Evolutionary conservation across 257 asterid genomes (phyloP).

Genomic region (Vinca minor): DNA sequence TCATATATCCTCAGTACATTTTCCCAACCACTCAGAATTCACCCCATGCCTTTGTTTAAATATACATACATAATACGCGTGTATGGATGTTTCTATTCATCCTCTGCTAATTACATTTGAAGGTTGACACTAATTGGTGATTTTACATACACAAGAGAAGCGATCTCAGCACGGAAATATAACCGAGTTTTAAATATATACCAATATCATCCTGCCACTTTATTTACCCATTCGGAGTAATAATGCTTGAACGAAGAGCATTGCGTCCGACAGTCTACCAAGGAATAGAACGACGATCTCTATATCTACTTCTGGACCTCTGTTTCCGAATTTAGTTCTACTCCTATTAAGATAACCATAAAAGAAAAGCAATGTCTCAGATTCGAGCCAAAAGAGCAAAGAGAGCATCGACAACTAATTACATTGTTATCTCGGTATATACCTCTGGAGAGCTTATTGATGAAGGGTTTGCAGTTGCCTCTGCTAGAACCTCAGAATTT

Average conservation of each 20-base stretch:
- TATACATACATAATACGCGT: no score
- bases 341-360: constrained; percentile 20
- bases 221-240: no score
- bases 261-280: constrained; percentile 6
- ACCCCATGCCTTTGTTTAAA: no score
- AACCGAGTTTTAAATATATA: background rate
- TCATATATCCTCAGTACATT: no score
- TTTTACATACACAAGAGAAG: background rate
- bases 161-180: background rate
- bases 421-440: constrained; percentile 4
- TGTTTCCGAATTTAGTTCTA: constrained; percentile 12
- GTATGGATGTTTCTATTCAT: background rate
- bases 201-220: background rate
- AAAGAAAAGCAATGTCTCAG: background rate
- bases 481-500: constrained; percentile 42
- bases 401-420: background rate
- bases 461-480: constrained; percentile 34
- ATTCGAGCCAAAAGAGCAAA: background rate
- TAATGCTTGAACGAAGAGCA: background rate
- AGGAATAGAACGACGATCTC: constrained; percentile 6
- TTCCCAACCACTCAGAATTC: no score
- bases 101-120: background rate
- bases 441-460: constrained; percentile 42
- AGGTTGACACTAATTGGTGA: background rate
- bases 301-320: constrained; percentile 9